Evolutionary conservation across 2,329 filamentous ascomycete genomes (phyloP).

Genomic region (Venturia asperata): DNA sequence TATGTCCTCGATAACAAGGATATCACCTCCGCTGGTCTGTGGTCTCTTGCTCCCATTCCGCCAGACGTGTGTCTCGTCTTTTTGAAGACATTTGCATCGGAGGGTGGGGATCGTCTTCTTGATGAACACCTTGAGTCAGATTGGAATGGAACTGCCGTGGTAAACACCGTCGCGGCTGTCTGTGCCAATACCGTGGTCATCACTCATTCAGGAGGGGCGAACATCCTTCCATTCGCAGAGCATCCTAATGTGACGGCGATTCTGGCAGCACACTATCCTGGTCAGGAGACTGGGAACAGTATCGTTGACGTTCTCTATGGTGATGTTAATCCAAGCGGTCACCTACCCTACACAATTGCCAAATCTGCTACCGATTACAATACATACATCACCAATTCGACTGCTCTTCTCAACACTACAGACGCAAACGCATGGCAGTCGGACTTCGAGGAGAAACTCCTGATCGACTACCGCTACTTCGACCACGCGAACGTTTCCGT

Average conservation of each 20-base stretch:
- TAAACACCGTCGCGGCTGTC: constrained; percentile 33
- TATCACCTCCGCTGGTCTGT: constrained; percentile 24
- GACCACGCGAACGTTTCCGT: constrained; percentile 49
- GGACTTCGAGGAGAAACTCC: constrained; percentile 51
- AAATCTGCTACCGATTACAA: constrained; percentile 31
- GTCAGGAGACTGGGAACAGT: constrained; percentile 78
- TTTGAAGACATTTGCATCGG: constrained; percentile 42
- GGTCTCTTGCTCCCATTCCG: constrained; percentile 19
- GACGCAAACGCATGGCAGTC: constrained; percentile 41
- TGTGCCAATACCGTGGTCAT: constrained; percentile 35
- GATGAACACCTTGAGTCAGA: constrained; percentile 36
- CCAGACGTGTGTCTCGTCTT: constrained; percentile 39
- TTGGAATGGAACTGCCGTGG: constrained; percentile 38
- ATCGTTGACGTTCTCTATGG: constrained; percentile 75
- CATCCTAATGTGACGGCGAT: constrained; percentile 36
- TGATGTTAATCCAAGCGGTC: constrained; percentile 67
- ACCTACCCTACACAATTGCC: constrained; percentile 68
- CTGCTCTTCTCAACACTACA: constrained; percentile 29
- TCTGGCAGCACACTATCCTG: constrained; percentile 42
- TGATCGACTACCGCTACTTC: constrained; percentile 57
- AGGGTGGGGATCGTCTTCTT: constrained; percentile 45
- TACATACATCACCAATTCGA: constrained; percentile 23
- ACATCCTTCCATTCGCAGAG: constrained; percentile 31
- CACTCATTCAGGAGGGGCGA: constrained; percentile 33
- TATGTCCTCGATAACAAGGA: constrained; percentile 28